Evolutionary conservation across 192 early-diverging fungal species (phyloP).

Genomic region (Backusella tuberculispora): DNA sequence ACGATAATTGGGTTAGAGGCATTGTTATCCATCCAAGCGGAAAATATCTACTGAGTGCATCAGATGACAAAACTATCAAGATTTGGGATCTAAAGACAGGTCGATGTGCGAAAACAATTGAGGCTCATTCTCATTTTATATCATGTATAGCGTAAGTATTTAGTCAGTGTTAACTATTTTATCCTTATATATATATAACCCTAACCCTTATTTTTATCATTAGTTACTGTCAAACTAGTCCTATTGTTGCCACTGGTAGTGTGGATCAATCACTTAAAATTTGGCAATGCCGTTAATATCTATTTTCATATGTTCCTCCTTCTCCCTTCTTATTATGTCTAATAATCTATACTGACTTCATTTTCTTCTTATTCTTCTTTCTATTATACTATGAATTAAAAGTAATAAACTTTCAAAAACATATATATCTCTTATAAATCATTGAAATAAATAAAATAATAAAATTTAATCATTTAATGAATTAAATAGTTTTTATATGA

Average conservation of each 20-base stretch:
- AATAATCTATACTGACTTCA: slow-evolving; percentile 22
- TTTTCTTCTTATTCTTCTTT: slow-evolving; percentile 17
- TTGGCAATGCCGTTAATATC: slow-evolving; percentile 66
- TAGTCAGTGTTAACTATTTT: not conserved
- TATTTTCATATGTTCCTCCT: slow-evolving; percentile 16
- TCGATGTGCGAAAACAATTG: slow-evolving; percentile 77
- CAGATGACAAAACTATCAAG: slow-evolving; percentile 90
- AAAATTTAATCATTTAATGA: not conserved
- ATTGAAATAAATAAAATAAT: not conserved
- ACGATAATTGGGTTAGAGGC: slow-evolving; percentile 93
- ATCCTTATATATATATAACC: not conserved
- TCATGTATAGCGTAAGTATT: slow-evolving; percentile 75
- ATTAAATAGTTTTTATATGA: not conserved
- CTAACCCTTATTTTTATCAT: not conserved
- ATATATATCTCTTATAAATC: not conserved
- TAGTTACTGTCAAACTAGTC: slow-evolving; percentile 56
- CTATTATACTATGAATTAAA: slow-evolving; percentile 17
- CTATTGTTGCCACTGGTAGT: slow-evolving; percentile 84
- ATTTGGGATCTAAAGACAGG: slow-evolving; percentile 90
- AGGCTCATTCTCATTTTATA: slow-evolving; percentile 90
- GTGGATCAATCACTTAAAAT: slow-evolving; percentile 78
- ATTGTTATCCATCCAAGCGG: slow-evolving; percentile 83
- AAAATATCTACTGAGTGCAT: slow-evolving; percentile 77
- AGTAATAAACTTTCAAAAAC: slow-evolving; percentile 1
- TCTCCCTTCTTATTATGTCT: slow-evolving; percentile 12